Evolutionary conservation across 805 yeast species (phyloP), one percentile per base, ranked within the genome.

Genomic region (Metschnikowia lochheadii): DNA sequence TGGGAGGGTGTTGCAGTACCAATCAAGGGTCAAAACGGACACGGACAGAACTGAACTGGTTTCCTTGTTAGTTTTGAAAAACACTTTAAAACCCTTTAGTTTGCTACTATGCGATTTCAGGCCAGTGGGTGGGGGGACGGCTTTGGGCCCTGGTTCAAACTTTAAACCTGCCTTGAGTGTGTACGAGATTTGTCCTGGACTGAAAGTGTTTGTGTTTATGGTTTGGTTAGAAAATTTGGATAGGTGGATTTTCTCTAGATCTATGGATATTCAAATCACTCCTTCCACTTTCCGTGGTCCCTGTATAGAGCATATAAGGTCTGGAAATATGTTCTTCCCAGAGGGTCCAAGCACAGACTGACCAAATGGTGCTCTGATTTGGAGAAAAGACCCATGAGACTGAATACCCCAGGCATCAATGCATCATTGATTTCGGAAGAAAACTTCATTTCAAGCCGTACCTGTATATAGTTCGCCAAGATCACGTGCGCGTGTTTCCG

Each of bases 201-300:
- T 2, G 20, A 3, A 18, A 18, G 3, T 18, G 20, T 18, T 18
- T 18, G 20, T 18, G 20, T 18, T 18, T 18, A 18, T 18, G 20
- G 20, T 18, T 18, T 18, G 20, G 20, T n/a, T n/a, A n/a, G n/a
- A n/a, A n/a, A n/a, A n/a, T n/a, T n/a, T n/a, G n/a, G n/a, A n/a
- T n/a, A n/a, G n/a, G n/a, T 18, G 3, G 20, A 18, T 18, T 18
- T 20, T 20, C 21, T 23, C 29, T 8, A n/a, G 6, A 5, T 33
- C 36, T n/a, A 33, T 33, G 8, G 17, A 14, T 15, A 17, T 33
- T 18, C 21, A 20, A 2, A 3, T 20, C 21, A 52, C 26, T 53
- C 89, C 51, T 70, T 80, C 97, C 97, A 91, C 65, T 86, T 87
- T 44, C 96, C 97, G 53, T 75, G 77, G 61, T 78, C 83, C 63